Percentiles rank a stretch among this genome's conserved stretches.
phyloP scores from a whole-genome alignment of 805 yeast species.

The Schwanniomyces vanrijiae region DNA sequence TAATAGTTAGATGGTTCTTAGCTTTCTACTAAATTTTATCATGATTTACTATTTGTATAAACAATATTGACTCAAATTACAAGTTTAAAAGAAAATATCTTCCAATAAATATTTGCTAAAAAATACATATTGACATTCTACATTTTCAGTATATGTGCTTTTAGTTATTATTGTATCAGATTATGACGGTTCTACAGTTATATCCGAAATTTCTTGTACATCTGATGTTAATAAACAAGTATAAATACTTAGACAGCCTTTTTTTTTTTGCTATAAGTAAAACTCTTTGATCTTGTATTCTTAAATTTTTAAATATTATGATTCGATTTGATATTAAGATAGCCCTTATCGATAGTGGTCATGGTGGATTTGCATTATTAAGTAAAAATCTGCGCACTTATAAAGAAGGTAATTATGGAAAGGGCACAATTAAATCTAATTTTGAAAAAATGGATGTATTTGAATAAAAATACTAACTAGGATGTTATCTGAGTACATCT shows the following conservation, averaged over 20 bases:
- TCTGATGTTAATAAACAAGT: not conserved
- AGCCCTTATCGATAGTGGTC: conserved; percentile 31
- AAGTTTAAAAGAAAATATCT: no score
- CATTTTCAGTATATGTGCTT: not conserved
- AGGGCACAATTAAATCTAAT: conserved; percentile 15
- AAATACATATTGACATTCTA: no score
- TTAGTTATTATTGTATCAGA: not conserved
- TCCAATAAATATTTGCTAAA: no score
- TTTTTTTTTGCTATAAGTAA: no score
- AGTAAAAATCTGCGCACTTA: conserved; percentile 31
- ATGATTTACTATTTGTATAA: no score
- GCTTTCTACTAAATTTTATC: no score
- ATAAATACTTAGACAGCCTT: not conserved
- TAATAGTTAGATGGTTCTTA: no score
- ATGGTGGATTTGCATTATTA: conserved; percentile 34
- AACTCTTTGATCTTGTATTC: not conserved
- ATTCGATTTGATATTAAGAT: conserved; percentile 14
- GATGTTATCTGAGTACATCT: conserved; percentile 48
- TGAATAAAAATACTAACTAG: conserved; percentile 42
- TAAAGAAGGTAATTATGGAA: conserved; percentile 19
- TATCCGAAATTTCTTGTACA: not conserved
- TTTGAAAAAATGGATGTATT: conserved; percentile 40
- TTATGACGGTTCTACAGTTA: not conserved
- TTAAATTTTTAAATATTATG: not conserved
- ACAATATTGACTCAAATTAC: no score